A percentile compares a stretch with the other conserved stretches of the same genome.
Evolutionary conservation across 306 rosid species (phyloP).

Genomic region (Acacia crassicarpa): DNA sequence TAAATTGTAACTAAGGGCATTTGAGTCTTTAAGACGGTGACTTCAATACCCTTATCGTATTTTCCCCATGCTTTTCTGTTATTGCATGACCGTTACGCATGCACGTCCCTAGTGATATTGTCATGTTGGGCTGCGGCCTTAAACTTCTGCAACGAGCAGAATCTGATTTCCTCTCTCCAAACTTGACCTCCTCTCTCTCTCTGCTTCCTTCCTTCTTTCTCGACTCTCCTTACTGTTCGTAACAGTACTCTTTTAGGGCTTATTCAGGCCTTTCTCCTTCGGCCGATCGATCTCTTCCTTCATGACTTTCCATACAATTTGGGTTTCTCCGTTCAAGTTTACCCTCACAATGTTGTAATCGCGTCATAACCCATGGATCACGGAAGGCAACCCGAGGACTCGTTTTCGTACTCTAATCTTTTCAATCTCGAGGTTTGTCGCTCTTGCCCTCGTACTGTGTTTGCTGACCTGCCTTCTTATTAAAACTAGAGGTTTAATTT

Average conservation of each 20-base stretch:
- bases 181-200: neutral
- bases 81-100: no score
- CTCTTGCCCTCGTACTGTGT: neutral
- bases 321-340: slow-evolving; percentile 31
- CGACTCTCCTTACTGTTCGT: slow-evolving; percentile 57
- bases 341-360: slow-evolving; percentile 25
- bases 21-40: no score
- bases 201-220: slow-evolving; percentile 29
- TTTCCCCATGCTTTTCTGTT: no score
- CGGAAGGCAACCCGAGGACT: slow-evolving; percentile 60
- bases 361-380: slow-evolving; percentile 53
- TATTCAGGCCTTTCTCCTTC: slow-evolving; percentile 19
- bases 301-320: slow-evolving; percentile 35
- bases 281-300: slow-evolving; percentile 19
- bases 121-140: no score
- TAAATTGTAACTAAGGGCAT: no score
- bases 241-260: slow-evolving; percentile 38
- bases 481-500: neutral
- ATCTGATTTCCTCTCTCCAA: no score
- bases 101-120: no score
- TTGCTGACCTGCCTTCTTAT: slow-evolving; percentile 1
- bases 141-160: no score
- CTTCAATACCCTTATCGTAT: no score
- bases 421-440: slow-evolving; percentile 77
- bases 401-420: slow-evolving; percentile 62